Percentiles rank a stretch among this genome's conserved stretches.
Conservation (phyloP, 345 rosid species). For the Eucalyptus caleyi region DNA sequence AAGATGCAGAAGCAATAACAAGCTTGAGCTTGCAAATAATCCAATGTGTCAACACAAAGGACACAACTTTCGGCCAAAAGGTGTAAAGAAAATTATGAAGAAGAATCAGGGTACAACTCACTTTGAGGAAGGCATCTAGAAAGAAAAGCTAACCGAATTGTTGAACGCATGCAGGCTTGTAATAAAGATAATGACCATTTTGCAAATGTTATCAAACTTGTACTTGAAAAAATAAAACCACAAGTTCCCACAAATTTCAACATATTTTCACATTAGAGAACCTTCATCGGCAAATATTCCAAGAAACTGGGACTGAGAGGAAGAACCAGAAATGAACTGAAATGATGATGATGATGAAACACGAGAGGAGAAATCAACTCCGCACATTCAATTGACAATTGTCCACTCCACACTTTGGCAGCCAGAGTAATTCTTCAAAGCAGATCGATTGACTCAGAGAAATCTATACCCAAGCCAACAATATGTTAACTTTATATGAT, state of each 20-base stretch:
- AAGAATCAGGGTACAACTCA: neutral
- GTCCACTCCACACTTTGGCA: neutral
- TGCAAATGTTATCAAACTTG: neutral
- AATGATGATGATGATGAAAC: neutral
- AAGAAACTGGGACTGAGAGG: neutral
- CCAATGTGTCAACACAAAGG: neutral
- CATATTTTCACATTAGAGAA: neutral
- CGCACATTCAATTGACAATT: neutral
- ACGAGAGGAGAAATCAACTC: neutral
- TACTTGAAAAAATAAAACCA: neutral
- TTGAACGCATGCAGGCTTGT: neutral
- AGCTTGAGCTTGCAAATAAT: neutral
- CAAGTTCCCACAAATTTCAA: neutral
- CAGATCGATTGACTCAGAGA: neutral
- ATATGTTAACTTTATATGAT: neutral
- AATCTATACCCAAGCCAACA: neutral
- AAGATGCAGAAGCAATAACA: neutral
- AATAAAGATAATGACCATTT: neutral
- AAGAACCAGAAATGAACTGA: neutral
- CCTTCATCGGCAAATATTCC: neutral
- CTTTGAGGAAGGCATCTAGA: neutral
- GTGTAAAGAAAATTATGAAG: neutral
- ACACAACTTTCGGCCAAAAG: neutral
- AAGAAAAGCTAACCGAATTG: neutral
- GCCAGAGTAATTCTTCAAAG: neutral